Evolutionary conservation across 176 grass and related monocot species (phyloP), one percentile per base, ranked within the genome.

Genomic region (Melocanna baccifera): DNA sequence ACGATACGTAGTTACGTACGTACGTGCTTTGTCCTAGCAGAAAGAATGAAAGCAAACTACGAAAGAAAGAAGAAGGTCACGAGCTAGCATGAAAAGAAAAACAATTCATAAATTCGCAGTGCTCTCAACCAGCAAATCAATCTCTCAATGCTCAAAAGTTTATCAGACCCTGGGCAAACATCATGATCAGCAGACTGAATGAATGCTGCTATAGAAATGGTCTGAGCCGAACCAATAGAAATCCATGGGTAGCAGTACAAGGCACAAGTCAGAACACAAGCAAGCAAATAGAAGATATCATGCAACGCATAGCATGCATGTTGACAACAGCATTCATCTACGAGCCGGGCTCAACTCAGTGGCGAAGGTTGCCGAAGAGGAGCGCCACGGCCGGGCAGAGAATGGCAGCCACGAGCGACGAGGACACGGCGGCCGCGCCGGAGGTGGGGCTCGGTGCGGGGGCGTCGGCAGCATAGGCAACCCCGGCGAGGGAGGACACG

Each of bases 361-460:
- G 88, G 62, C 92, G 88, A 52, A 94, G 78, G 74, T 83, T 91
- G 65, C 74, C 84, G 69, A 94, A 18, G 57, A 97, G 72, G 77
- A 97, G 69, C 32, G 84, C 90, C 23, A 87, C 87, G 77, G 89
- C 75, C 28, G 95, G 93, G 85, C 91, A 89, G 84, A 97, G 84
- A n/a, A 93, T 66, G 71, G 88, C 86, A 41, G 86, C 77, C 22
- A 86, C 43, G 16, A 92, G 47, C 18, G 86, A 89, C 37, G 88
- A 82, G 67, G 84, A 86, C 70, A 88, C 9, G 48, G 84, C 52
- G 4, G 87, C 75, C 4, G 92, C 86, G 26, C 77, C 88, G 47
- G 95, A 94, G 61, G 92, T 84, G 41, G 92, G 95, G 84, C 90
- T 91, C 26, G 95, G 95, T 13, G 92, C 88, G 0, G 95, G 92